phyloP scores from a whole-genome alignment of 345 rosid species.

The Sisymbrium irio region DNA sequence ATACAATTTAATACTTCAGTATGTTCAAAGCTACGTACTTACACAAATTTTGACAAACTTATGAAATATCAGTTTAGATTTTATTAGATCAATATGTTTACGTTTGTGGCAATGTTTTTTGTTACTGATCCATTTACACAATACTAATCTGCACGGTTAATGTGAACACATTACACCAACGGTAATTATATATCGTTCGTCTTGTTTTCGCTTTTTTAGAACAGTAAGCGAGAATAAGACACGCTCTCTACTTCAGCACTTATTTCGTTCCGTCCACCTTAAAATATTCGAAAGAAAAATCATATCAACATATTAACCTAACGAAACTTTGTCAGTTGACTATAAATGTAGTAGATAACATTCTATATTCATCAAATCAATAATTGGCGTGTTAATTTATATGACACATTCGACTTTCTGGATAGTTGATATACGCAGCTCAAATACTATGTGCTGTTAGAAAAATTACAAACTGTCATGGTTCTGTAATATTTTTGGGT shows the following conservation, averaged over 20 bases:
- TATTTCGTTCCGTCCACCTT: not conserved
- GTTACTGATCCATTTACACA: not conserved
- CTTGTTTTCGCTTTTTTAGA: not conserved
- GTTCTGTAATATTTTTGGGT: too few relatives aligned
- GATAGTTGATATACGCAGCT: not conserved
- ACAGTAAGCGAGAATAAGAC: not conserved
- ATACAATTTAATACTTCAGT: not conserved
- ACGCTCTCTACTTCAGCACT: not conserved
- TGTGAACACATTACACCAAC: not conserved
- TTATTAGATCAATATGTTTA: not conserved
- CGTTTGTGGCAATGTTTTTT: not conserved
- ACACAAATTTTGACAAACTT: not conserved
- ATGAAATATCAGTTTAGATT: not conserved
- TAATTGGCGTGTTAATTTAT: not conserved
- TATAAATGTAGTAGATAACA: conserved; percentile 1
- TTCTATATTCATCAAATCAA: not conserved
- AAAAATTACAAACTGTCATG: too few relatives aligned
- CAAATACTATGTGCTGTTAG: not conserved
- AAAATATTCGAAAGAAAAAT: not conserved
- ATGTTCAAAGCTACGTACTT: not conserved
- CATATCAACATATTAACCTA: not conserved
- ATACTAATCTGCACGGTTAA: not conserved
- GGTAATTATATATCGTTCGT: not conserved
- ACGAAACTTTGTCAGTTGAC: not conserved
- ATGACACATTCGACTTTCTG: not conserved